Evolutionary conservation across 768 basidiomycete species (phyloP).

Genomic region (Mycena polygramma): DNA sequence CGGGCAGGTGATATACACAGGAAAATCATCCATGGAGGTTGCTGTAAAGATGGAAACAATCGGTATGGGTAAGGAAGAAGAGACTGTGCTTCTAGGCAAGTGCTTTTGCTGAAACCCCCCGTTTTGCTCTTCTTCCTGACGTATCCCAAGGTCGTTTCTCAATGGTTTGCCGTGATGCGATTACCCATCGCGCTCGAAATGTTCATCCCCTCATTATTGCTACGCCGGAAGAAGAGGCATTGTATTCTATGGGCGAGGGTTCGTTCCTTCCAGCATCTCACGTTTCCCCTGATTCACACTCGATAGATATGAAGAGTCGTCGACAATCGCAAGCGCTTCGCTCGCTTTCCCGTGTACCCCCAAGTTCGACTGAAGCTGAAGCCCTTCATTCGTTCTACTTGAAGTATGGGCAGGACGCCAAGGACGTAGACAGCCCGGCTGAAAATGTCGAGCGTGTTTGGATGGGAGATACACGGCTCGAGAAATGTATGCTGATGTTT

Average conservation of each 20-base stretch:
- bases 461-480: slow-evolving; percentile 81
- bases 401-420: slow-evolving; percentile 62
- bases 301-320: slow-evolving; percentile 70
- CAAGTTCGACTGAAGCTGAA: slow-evolving; percentile 75
- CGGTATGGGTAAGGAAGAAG: slow-evolving; percentile 58
- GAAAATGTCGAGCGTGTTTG: slow-evolving; percentile 65
- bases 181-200: slow-evolving; percentile 70
- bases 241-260: slow-evolving; percentile 81
- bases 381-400: slow-evolving; percentile 80
- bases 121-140: neutral
- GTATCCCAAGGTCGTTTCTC: slow-evolving; percentile 80
- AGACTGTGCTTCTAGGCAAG: slow-evolving; percentile 77
- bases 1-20: slow-evolving; percentile 86
- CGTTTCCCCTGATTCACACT: neutral
- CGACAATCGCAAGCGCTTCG: slow-evolving; percentile 66
- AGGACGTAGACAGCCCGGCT: slow-evolving; percentile 29
- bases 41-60: slow-evolving; percentile 86
- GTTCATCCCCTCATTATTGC: slow-evolving; percentile 74
- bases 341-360: slow-evolving; percentile 81
- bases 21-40: slow-evolving; percentile 86
- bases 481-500: slow-evolving; percentile 83
- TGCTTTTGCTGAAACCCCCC: too few species aligned
- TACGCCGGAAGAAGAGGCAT: slow-evolving; percentile 71
- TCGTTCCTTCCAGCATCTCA: slow-evolving; percentile 36
- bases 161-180: slow-evolving; percentile 86